These are phyloP conservation scores for Coelastrella sp. DNA, from an alignment of 139 green algal genomes.

Conservation along the genomic window DNA sequence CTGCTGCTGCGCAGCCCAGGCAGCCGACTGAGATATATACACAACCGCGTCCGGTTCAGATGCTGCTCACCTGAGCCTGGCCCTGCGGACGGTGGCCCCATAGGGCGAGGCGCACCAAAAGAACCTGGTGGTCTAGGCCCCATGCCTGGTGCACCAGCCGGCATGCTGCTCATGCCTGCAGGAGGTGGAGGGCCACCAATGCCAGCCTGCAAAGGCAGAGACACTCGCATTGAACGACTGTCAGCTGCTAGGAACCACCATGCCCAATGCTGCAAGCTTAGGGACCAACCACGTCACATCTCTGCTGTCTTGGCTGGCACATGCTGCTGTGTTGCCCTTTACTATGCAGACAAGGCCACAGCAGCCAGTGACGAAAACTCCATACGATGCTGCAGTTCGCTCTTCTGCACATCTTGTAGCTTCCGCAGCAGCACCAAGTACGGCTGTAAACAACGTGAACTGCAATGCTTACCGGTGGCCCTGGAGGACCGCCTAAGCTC, in stretches of 20 bases:
- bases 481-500: slow-evolving; percentile 30
- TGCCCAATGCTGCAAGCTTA: not conserved
- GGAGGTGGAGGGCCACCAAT: not conserved
- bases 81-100: slow-evolving; percentile 23
- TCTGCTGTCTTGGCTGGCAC: no score
- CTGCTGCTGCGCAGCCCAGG: no score
- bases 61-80: not conserved
- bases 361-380: no score
- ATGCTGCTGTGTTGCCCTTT: no score
- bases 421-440: not conserved
- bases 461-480: slow-evolving; percentile 27
- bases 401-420: not conserved
- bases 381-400: not conserved
- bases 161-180: not conserved
- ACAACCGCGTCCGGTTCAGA: not conserved
- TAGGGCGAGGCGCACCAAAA: slow-evolving; percentile 22
- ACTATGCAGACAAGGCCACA: no score
- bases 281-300: not conserved
- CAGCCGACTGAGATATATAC: not conserved
- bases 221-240: not conserved
- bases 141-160: not conserved
- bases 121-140: not conserved
- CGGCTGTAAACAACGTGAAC: not conserved
- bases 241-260: not conserved
- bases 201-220: not conserved